Base-by-base conservation (phyloP, 1,284 basidiomycete species). In the Malassezia sp. region DNA sequence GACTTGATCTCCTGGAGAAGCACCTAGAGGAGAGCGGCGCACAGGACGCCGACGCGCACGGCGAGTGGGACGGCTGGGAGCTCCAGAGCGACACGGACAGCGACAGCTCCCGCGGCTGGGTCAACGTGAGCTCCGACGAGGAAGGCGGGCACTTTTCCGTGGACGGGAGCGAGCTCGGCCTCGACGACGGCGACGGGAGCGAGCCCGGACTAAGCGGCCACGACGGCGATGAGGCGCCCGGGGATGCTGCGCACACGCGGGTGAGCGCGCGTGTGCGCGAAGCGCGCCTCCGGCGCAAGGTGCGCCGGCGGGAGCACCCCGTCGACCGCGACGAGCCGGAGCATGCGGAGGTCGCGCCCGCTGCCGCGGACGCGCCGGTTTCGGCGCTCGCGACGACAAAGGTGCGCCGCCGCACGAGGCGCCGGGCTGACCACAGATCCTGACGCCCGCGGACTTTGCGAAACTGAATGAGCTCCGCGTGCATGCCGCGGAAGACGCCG, bases 381-480 rank as follows among this genome's bases (percentile, higher is more conserved):
- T 66, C 69, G 7, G 59, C 56, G 30, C 61, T 72, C 14, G 85
- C 84, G 4, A 86, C 82, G 1, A 84, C 82, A 22, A 87, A 86
- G 74, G 85, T 81, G 49, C 14, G 70, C 53, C 56, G 26, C 22
- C 15, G 22, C 20, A 10, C 21, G 22, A 7, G n/a, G n/a, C n/a
- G n/a, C n/a, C n/a, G n/a, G 28, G 21, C 22, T 22, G 6, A 8
- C 34, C 15, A 2, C 59, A 90, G 86, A 97, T 99, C 63, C 79
- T 97, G 27, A 97, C 93, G 0, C 93, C 93, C 0, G 90, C 90
- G 22, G 91, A 99, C 72, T 97, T 96, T 71, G 85, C 85, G 0
- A 75, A 95, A 40, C 78, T 97, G 45, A 86, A 87, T 61, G 86
- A 95, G 61, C 79, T 97, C 8, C 82, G 84, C 7, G 77, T 88